These are phyloP conservation scores for Cucurbitaria berberidis DNA, from an alignment of 2,329 filamentous ascomycete genomes.

Conservation along the genomic window DNA sequence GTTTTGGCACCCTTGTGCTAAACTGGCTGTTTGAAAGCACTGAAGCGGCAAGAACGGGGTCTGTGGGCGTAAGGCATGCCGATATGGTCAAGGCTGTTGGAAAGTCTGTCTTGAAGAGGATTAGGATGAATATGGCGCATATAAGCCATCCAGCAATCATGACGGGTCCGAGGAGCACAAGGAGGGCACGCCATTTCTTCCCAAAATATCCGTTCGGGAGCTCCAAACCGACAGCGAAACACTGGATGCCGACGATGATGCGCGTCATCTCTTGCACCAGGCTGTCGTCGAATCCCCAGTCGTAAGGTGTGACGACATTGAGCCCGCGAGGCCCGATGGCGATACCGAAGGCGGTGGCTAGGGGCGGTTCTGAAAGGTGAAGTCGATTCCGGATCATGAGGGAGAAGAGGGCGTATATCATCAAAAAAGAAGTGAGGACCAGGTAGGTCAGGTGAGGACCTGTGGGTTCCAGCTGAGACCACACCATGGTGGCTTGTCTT, in stretches of 20 bases:
- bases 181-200: conserved; percentile 59
- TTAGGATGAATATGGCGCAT: conserved; percentile 54
- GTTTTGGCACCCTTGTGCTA: conserved; percentile 58
- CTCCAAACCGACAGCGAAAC: conserved; percentile 47
- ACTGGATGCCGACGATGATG: conserved; percentile 55
- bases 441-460: conserved; percentile 55
- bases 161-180: conserved; percentile 58
- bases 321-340: conserved; percentile 52
- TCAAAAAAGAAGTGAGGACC: conserved; percentile 53
- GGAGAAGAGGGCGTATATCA: conserved; percentile 55
- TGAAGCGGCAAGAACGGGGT: conserved; percentile 62
- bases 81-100: conserved; percentile 58
- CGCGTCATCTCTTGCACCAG: conserved; percentile 51
- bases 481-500: conserved; percentile 38
- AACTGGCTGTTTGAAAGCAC: conserved; percentile 62
- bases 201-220: conserved; percentile 55
- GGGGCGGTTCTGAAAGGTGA: conserved; percentile 57
- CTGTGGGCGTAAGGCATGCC: conserved; percentile 63
- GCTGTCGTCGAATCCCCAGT: conserved; percentile 52
- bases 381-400: conserved; percentile 55
- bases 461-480: conserved; percentile 56
- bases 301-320: conserved; percentile 48
- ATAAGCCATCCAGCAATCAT: conserved; percentile 59
- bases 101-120: conserved; percentile 55
- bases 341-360: conserved; percentile 56